Conservation (phyloP, 768 basidiomycete species). For the Roridomyces roridus region DNA sequence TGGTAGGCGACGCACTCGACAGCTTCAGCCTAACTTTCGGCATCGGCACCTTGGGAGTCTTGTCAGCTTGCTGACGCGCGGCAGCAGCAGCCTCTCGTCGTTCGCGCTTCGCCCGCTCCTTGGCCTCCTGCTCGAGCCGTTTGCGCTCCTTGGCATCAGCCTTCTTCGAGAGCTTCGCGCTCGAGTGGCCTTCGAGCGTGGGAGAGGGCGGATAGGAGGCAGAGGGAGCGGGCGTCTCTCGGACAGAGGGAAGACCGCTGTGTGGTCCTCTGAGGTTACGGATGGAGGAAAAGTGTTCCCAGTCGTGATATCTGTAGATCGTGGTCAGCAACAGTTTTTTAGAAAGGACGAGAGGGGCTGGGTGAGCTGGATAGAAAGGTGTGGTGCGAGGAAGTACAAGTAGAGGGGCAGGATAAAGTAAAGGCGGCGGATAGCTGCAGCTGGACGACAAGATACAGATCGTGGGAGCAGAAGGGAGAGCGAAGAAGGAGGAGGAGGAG, state of each 20-base stretch:
- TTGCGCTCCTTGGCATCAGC: constrained; percentile 35
- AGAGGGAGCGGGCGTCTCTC: constrained; percentile 48
- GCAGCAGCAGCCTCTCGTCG: constrained; percentile 25
- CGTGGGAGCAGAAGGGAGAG: neutral
- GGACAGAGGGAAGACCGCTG: constrained; percentile 69
- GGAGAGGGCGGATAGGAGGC: constrained; percentile 34
- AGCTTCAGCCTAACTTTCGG: constrained; percentile 41
- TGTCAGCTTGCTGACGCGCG: neutral
- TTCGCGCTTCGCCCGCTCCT: constrained; percentile 27
- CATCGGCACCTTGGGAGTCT: constrained; percentile 1
- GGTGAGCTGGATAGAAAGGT: neutral
- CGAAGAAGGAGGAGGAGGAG: neutral
- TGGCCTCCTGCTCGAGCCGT: constrained; percentile 32
- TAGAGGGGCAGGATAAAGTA: neutral
- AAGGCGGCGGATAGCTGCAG: neutral
- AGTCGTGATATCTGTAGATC: constrained; percentile 78
- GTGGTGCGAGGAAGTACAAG: neutral
- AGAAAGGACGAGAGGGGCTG: neutral
- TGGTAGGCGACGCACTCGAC: constrained; percentile 26
- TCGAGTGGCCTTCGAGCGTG: constrained; percentile 33
- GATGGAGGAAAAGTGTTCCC: constrained; percentile 96
- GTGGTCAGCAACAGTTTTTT: too few species aligned
- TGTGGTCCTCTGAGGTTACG: constrained; percentile 88
- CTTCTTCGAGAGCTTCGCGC: constrained; percentile 42
- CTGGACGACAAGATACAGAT: too few species aligned